Evolutionary conservation across 306 rosid species (phyloP).

Genomic region (Ammopiptanthus mongolicus): DNA sequence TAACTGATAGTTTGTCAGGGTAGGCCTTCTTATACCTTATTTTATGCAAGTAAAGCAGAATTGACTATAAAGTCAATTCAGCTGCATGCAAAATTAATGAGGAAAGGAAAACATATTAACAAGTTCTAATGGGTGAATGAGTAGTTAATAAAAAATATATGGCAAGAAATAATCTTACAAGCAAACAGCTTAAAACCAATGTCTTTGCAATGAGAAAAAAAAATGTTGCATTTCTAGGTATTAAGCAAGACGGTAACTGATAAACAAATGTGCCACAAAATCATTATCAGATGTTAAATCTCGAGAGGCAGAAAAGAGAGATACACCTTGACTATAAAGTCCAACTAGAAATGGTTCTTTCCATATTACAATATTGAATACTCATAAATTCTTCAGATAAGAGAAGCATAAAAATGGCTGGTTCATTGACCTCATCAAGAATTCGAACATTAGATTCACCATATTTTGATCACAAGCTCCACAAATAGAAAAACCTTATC

Average conservation of each 20-base stretch:
- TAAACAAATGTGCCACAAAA: background rate
- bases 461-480: background rate
- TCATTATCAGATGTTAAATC: background rate
- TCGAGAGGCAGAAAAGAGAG: background rate
- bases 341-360: background rate
- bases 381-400: background rate
- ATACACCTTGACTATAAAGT: background rate
- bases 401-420: background rate
- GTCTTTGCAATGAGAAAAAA: background rate
- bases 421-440: background rate
- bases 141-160: background rate
- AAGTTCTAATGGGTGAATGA: background rate
- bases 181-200: background rate
- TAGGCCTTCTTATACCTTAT: background rate
- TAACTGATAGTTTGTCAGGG: background rate
- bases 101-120: background rate
- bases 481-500: background rate
- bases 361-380: background rate
- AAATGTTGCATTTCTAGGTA: background rate
- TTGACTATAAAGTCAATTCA: background rate
- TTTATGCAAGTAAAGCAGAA: background rate
- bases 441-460: background rate
- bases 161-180: background rate
- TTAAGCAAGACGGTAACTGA: background rate
- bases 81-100: background rate